phyloP scores from a whole-genome alignment of 495 filamentous ascomycete genomes.

The Amorphotheca resinae region DNA sequence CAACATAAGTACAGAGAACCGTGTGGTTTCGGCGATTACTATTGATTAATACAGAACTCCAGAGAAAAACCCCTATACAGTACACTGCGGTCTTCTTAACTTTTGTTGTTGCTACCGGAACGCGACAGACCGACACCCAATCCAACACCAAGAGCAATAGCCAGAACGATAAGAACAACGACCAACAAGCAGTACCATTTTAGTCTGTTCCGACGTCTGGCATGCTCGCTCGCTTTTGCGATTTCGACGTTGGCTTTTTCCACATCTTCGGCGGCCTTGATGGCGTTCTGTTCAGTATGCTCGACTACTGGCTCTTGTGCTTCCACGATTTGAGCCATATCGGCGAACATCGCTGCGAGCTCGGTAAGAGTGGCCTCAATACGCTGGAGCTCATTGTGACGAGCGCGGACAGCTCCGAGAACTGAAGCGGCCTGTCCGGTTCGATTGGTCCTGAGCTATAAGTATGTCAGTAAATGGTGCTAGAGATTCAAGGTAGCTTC shows the following conservation, averaged over 20 bases:
- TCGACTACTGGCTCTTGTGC: slow-evolving; percentile 46
- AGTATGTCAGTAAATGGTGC: slow-evolving; percentile 5
- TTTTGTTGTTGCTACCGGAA: too few species aligned
- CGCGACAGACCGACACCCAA: slow-evolving; percentile 19
- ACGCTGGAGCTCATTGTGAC: slow-evolving; percentile 61
- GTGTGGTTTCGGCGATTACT: too few species aligned
- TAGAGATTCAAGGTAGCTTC: neutral
- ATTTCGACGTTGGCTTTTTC: slow-evolving; percentile 48
- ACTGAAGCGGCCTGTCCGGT: slow-evolving; percentile 51
- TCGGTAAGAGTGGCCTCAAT: slow-evolving; percentile 57
- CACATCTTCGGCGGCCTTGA: slow-evolving; percentile 43
- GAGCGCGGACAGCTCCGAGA: slow-evolving; percentile 59
- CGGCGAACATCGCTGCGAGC: slow-evolving; percentile 51
- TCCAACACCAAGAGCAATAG: slow-evolving; percentile 35
- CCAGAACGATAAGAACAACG: slow-evolving; percentile 40
- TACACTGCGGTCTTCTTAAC: too few species aligned
- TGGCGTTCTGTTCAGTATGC: slow-evolving; percentile 41
- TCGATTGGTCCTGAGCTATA: slow-evolving; percentile 56
- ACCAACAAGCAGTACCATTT: slow-evolving; percentile 62
- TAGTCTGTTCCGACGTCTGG: slow-evolving; percentile 44
- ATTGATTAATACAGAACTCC: too few species aligned
- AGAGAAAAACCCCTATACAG: too few species aligned
- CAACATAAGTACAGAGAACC: too few species aligned
- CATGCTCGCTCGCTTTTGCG: slow-evolving; percentile 44
- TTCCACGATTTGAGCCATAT: slow-evolving; percentile 52